Evolutionary conservation across 306 rosid species (phyloP), one percentile per base, ranked within the genome.

Genomic region (Glycine latifolia): DNA sequence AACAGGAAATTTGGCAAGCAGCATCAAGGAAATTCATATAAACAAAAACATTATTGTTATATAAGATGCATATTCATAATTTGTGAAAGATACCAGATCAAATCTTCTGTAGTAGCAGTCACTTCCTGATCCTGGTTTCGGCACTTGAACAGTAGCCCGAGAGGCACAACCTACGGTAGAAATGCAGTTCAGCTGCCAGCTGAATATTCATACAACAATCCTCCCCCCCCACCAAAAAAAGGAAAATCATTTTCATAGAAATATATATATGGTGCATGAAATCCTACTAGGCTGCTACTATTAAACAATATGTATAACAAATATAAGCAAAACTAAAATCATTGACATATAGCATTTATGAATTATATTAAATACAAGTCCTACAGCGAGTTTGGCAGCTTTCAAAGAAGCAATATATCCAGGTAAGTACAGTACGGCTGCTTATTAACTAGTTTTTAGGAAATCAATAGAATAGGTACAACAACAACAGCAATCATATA

Each of bases 131-230:
- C 79, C 75, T 82, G 88, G 50, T 58, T 82, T 73, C 84, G 90
- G 88, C 92, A 79, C 82, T 89, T 91, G 75, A 90, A 79, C 79
- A 76, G 83, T 62, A 95, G 74, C 73, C 83, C 84, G 17, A 90
- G 83, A 53, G 99, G 99, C 83, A 87, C 79, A 85, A 86, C 86
- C 98, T 95, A 87, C 79, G 71, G 74, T 17, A 26, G 78, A 76
- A 62, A 67, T 53, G 76, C 43, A 72, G 54, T 62, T 77, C 33
- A 81, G 79, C 56, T 56, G 39, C 61, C 6, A 41, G 20, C 15
- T 66, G n/a, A n/a, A n/a, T n/a, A 67, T 67, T 56, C 15, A 65
- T 39, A 73, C 2, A 62, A 67, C 26, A 46, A 10, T n/a, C 31
- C 11, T 31, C 10, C 60, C 35, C 31, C 26, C 26, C 26, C 26